Base-by-base conservation (phyloP, 305 asterid species). In the Ilex paraguariensis region DNA sequence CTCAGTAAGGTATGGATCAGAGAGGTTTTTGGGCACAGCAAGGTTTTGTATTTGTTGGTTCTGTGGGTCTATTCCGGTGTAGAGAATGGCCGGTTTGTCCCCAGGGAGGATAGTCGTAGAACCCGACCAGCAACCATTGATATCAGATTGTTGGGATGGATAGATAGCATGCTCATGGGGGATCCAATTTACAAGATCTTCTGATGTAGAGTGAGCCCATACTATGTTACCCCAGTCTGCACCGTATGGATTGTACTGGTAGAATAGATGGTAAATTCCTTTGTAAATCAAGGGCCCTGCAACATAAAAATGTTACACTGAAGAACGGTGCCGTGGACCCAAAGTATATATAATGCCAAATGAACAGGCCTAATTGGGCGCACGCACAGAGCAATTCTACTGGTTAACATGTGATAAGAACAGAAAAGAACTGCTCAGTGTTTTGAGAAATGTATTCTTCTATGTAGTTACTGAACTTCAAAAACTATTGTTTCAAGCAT, bases 141-240 rank as follows among this genome's bases (percentile, higher is more conserved):
- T 60, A 49, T 88, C 95, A 33, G 59, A 81, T 4, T 84, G 72
- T 7, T 86, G 74, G 0, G 79, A 56, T 7, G 85, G 96, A 21
- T 28, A 48, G 21, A 88, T 36, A 16, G 87, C 95, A 0, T 30
- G 21, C 14, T 75, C 74, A 11, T 82, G 78, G 71, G 76, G 76
- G 58, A 75, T 62, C 95, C 96, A 88, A 39, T 88, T 76, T 4
- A 86, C 57, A 44, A 88, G 85, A 74, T 84, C 70, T 64, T 77
- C 69, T 16, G 96, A 88, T 17, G 82, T 73, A 3, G 96, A 70
- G 71, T 88, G 96, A 0, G 75, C 91, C 95, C 95, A 84, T 6
- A 82, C 46, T 12, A 85, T 77, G 28, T 77, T 79, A 2, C 92
- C 95, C 83, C 80, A 82, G 10, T 48, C 55, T 16, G 96, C 81